These are phyloP conservation scores for Pluteus cervinus DNA, from an alignment of 768 basidiomycete species.

Conservation along the genomic window DNA sequence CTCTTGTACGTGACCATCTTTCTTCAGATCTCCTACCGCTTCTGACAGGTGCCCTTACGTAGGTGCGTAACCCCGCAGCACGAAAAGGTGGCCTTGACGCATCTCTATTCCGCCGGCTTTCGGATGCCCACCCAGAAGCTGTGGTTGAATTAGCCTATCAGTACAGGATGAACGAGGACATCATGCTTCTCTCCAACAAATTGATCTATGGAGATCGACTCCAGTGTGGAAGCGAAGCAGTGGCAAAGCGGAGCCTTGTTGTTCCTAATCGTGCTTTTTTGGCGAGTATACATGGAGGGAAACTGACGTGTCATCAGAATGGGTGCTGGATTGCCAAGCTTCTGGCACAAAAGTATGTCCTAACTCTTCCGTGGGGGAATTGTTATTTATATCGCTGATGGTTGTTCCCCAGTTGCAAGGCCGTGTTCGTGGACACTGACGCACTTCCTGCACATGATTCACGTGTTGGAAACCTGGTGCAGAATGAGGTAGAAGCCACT, in stretches of 20 bases:
- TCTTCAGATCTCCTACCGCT: not conserved
- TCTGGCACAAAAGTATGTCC: slow-evolving; percentile 61
- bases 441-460: slow-evolving; percentile 71
- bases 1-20: slow-evolving; percentile 51
- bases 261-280: slow-evolving; percentile 46
- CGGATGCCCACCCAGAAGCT: slow-evolving; percentile 79
- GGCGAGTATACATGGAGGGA: slow-evolving; percentile 33
- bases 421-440: slow-evolving; percentile 94
- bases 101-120: slow-evolving; percentile 84
- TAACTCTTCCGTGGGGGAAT: slow-evolving; percentile 12
- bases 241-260: slow-evolving; percentile 53
- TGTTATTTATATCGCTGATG: slow-evolving; percentile 3
- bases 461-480: slow-evolving; percentile 80
- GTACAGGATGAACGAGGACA: slow-evolving; percentile 96
- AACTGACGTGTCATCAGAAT: slow-evolving; percentile 7
- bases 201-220: slow-evolving; percentile 80
- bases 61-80: slow-evolving; percentile 81
- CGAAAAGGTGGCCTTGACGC: slow-evolving; percentile 83
- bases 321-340: slow-evolving; percentile 71
- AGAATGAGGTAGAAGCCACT: slow-evolving; percentile 78
- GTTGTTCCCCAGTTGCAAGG: slow-evolving; percentile 57
- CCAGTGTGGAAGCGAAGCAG: slow-evolving; percentile 67
- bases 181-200: slow-evolving; percentile 86
- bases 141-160: slow-evolving; percentile 84
- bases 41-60: slow-evolving; percentile 4